Evolutionary conservation across 1,139 yeast genomes (phyloP), one percentile per base, ranked within the genome.

Genomic region (Candida sanyaensis): DNA sequence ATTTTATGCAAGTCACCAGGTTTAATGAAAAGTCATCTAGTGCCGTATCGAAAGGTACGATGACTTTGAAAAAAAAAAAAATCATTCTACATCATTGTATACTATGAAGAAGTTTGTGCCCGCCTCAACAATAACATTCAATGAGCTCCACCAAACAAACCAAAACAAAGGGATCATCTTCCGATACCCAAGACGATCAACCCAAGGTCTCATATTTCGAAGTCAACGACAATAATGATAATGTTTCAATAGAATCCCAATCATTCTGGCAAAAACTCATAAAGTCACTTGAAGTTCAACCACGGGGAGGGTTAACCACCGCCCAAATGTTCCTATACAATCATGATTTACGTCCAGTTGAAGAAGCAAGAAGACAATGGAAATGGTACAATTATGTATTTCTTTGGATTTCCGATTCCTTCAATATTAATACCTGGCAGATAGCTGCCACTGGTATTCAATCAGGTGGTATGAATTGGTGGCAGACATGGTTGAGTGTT

Each of bases 401-500:
- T 52, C 88, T 88, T 59, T 89, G 96, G 96, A 67, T 88, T 48
- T 91, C 96, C 1, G 96, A 88, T 62, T 83, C 95, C 26, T 87
- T 90, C 69, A 89, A 89, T 64, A 84, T 90, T 59, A 88, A 87
- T 62, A 88, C 96, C 9, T 89, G 95, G 92, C 92, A 88, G 69
- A 88, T 90, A 59, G 96, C 96, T 6, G 84, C 93, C 4, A 86
- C 95, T 0, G 95, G 96, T 54, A 72, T 75, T 27, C 85, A 86
- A 50, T 73, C 73, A 46, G 77, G 80, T 37, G 93, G 93, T 6
- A 71, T 89, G 68, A 81, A 84, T 13, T 88, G 96, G 96, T 89
- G 96, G 95, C 91, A 84, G 64, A 84, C 88, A 12, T 89, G 96
- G 96, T 63, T 88, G 31, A 80, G 93, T 0, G 92, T 89, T 24